Base-by-base conservation (phyloP, 73 alveolate genomes). In the Stentor roeselii region DNA sequence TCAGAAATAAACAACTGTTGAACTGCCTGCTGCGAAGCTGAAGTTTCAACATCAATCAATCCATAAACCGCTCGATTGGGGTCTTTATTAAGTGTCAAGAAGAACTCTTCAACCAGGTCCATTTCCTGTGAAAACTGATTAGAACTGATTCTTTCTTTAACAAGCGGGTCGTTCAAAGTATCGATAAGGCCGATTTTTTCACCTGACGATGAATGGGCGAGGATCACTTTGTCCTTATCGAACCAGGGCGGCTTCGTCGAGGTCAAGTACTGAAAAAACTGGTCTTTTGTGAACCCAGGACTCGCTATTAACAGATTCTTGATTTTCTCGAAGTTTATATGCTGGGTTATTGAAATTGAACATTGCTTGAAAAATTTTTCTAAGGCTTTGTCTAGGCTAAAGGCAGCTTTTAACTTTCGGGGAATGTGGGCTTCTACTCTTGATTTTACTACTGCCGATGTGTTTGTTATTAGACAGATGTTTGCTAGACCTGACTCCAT, bases 401-500 rank as follows among this genome's bases (percentile, higher is more conserved):
- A 61, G 6, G 89, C 86, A 11, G 88, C 90, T 61, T 86, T 87
- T 74, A 94, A 78, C 89, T 94, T 94, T 86, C 92, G 92, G 15
- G 98, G 96, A 59, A 94, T 92, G 50, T 89, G 75, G 78, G 84
- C 89, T 30, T 84, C 95, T 3, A 94, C 60, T 87, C 90, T 94
- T 0, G 96, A 95, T 78, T 94, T 90, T 41, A 92, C 84, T 3
- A 86, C 87, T n/a, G 98, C 88, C 36, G 89, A 87, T 78, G 88
- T 90, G 85, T 86, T 92, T 2, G 95, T 85, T 36, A 94, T 91
- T 77, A 92, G 86, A 83, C 86, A 94, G 82, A 94, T 60, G 86
- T 94, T 93, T 6, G 97, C 96, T 0, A 92, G 60, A 14, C 97
- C 98, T 76, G 89, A 97, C 82, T 94, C 98, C 98, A 94, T 94